Evolutionary conservation across 169 alveolate species (phyloP), one percentile per base, ranked within the genome.

Genomic region (Cryptosporidium canis): DNA sequence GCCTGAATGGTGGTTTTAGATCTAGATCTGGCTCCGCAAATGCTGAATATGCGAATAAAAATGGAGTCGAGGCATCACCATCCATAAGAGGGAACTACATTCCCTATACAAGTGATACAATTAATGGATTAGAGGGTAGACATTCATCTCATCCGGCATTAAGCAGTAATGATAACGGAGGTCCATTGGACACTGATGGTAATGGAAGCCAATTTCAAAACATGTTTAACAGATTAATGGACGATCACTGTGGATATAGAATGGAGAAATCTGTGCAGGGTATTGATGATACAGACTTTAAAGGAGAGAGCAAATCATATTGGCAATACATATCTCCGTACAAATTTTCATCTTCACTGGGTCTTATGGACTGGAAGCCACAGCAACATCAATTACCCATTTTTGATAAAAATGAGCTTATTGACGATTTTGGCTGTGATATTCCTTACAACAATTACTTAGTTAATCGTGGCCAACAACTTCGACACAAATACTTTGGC

Each of bases 351-450:
- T 11, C 82, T 21, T 37, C 84, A 7, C 41, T 18, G 5, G 67
- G 67, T 9, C 21, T 31, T 70, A 21, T 48, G 12, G 84, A 70
- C 7, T 70, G 84, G 84, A 70, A 70, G 39, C 21, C 68, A 5
- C 84, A 51, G 9, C 41, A 61, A n/a, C 68, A 61, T 24, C 83
- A 66, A 44, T 21, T 27, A 44, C 7, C 64, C 7, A 18, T 51
- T 27, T 70, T 55, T 47, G 67, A 51, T 8, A 51, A 39, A 33
- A 33, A 18, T 29, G 67, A 70, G 31, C 53, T 70, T 31, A 27
- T 8, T 7, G 84, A 70, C 27, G 68, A 70, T 35, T 70, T 70
- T 70, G 68, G 67, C 9, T 53, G 84, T 11, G 84, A 70, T 29
- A 18, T 70, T 39, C 67, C 64, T 5, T 70, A 48, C 9, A 70